These are phyloP conservation scores for Raphanus hybrid DNA, from an alignment of 441 rosid species.

Conservation along the genomic window DNA sequence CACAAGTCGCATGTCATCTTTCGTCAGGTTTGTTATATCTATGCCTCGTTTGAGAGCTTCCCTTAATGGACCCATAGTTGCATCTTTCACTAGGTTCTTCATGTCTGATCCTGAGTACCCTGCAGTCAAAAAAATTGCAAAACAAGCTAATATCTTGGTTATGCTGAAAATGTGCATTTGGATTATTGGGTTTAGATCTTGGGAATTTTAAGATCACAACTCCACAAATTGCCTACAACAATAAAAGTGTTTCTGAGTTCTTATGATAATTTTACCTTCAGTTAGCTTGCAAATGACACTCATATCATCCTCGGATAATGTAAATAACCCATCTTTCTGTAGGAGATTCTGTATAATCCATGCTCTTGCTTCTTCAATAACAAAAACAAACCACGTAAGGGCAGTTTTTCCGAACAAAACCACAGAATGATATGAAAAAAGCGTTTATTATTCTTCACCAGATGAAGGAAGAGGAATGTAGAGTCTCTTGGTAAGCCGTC, in stretches of 20 bases:
- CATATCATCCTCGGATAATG: constrained; percentile 72
- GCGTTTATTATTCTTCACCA: constrained; percentile 51
- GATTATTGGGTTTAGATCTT: neutral
- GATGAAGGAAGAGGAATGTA: constrained; percentile 95
- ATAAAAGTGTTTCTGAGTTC: constrained; percentile 5
- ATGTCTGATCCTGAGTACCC: constrained; percentile 13
- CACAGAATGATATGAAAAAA: constrained; percentile 25
- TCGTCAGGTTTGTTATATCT: constrained; percentile 76
- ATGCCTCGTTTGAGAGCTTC: constrained; percentile 90
- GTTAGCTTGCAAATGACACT: constrained; percentile 77
- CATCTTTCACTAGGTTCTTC: constrained; percentile 97
- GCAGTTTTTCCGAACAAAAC: constrained; percentile 7
- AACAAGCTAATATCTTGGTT: too few relatives aligned
- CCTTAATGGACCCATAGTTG: constrained; percentile 96
- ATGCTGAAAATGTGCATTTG: neutral
- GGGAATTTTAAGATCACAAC: neutral
- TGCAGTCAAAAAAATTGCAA: too few relatives aligned
- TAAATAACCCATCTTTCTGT: constrained; percentile 86
- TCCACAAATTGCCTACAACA: neutral
- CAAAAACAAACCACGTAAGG: constrained; percentile 39
- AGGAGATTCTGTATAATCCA: constrained; percentile 23
- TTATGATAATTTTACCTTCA: constrained; percentile 54
- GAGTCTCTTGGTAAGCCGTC: constrained; percentile 90
- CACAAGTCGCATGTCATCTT: constrained; percentile 87
- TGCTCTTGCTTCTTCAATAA: constrained; percentile 77